Evolutionary conservation across 2,329 filamentous ascomycete genomes (phyloP).

Genomic region (Clarireedia hainanense): DNA sequence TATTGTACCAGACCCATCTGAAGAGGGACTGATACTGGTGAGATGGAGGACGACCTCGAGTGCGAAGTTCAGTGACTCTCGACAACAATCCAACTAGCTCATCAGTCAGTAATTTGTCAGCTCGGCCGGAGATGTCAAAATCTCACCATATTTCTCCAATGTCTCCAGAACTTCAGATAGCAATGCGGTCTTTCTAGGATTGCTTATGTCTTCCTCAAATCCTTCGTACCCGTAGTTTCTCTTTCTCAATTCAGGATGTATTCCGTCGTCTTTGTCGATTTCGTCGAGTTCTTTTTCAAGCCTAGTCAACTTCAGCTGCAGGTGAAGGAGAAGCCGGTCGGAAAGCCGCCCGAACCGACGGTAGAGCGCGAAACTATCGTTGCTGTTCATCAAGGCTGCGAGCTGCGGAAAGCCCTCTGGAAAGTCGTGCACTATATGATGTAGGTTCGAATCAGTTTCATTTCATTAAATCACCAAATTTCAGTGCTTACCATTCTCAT

Average conservation of each 20-base stretch:
- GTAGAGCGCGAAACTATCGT: constrained; percentile 10
- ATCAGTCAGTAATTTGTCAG: not conserved
- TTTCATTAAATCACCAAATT: not conserved
- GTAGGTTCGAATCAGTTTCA: not conserved
- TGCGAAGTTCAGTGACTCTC: not conserved
- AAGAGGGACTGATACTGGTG: constrained; percentile 5
- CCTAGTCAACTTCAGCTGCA: not conserved
- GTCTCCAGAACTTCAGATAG: not conserved
- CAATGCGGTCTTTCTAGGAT: not conserved
- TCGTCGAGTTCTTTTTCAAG: constrained; percentile 11
- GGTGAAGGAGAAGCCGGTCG: not conserved
- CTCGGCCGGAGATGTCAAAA: not conserved
- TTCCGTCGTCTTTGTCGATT: constrained; percentile 11
- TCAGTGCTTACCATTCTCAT: not conserved
- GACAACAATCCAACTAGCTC: constrained; percentile 3
- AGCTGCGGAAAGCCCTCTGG: constrained; percentile 12
- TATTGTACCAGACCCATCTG: constrained; percentile 6
- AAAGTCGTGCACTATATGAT: constrained; percentile 7
- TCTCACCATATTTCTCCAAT: no score
- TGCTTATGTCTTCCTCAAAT: not conserved
- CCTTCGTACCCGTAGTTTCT: constrained; percentile 4
- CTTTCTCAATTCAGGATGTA: not conserved
- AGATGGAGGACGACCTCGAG: not conserved
- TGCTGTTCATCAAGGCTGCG: constrained; percentile 12
- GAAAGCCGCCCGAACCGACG: constrained; percentile 11